Percentiles rank a stretch among this genome's conserved stretches.
phyloP scores from a whole-genome alignment of 1,284 basidiomycete species.

The Cronartium ribicola region DNA sequence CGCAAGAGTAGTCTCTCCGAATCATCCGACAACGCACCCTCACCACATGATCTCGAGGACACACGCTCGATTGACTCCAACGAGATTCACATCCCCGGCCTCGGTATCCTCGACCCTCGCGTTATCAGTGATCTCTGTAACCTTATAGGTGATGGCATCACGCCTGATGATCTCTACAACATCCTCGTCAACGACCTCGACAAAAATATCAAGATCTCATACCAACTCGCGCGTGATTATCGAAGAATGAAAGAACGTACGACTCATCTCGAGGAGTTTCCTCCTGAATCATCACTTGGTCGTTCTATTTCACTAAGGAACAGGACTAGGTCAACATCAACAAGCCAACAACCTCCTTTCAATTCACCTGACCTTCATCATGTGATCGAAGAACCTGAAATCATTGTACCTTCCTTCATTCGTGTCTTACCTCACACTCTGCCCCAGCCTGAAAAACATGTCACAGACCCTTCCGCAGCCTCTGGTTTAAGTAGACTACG shows the following conservation, averaged over 20 bases:
- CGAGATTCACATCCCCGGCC: slow-evolving; percentile 23
- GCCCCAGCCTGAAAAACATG: not conserved
- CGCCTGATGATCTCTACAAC: slow-evolving; percentile 24
- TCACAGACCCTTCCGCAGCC: not conserved
- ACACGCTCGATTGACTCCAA: slow-evolving; percentile 20
- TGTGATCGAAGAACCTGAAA: slow-evolving; percentile 20
- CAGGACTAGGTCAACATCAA: slow-evolving; percentile 20
- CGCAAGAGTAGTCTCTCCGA: slow-evolving; percentile 22
- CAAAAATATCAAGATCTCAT: slow-evolving; percentile 36
- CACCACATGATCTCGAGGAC: slow-evolving; percentile 25
- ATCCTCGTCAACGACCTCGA: slow-evolving; percentile 23
- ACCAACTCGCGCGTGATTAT: slow-evolving; percentile 41
- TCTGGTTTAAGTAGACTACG: slow-evolving; percentile 18
- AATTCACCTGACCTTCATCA: slow-evolving; percentile 14
- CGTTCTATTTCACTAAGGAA: slow-evolving; percentile 23
- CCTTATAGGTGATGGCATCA: slow-evolving; percentile 28
- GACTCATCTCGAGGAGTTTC: slow-evolving; percentile 15
- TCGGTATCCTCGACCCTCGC: slow-evolving; percentile 27
- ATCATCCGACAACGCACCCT: slow-evolving; percentile 2
- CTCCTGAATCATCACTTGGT: slow-evolving; percentile 9
- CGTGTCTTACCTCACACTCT: slow-evolving; percentile 36
- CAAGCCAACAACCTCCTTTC: slow-evolving; percentile 1
- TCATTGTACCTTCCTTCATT: slow-evolving; percentile 20
- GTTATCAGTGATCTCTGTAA: slow-evolving; percentile 29
- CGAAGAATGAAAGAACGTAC: slow-evolving; percentile 42